phyloP scores from a whole-genome alignment of 2,329 filamentous ascomycete species.

The Coniella vitis region DNA sequence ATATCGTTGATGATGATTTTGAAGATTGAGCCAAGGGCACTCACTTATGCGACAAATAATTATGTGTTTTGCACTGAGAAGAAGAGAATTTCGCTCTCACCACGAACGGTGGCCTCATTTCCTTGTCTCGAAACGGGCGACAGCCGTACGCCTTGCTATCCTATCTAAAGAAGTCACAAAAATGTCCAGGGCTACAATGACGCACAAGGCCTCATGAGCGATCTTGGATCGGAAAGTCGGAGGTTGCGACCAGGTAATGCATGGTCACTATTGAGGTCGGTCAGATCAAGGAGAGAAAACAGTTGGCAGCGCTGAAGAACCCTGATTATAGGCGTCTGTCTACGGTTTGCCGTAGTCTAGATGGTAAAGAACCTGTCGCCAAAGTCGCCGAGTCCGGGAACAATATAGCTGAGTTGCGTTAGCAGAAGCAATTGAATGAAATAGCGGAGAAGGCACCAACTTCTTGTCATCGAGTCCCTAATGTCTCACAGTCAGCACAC shows the following conservation, averaged over 20 bases:
- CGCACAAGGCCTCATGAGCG: neutral
- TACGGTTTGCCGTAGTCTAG: slow-evolving; percentile 32
- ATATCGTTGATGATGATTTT: slow-evolving; percentile 47
- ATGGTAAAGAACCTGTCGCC: slow-evolving; percentile 94
- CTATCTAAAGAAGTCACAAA: neutral
- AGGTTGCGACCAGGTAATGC: neutral
- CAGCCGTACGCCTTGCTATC: neutral
- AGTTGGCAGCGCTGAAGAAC: neutral
- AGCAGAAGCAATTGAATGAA: slow-evolving; percentile 22
- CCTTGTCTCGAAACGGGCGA: slow-evolving; percentile 4
- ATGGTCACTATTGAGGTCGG: neutral
- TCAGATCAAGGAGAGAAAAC: neutral
- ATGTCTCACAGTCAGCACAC: slow-evolving; percentile 20
- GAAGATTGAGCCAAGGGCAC: slow-evolving; percentile 39
- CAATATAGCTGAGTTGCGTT: slow-evolving; percentile 68
- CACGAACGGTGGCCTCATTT: neutral
- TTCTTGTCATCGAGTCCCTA: slow-evolving; percentile 94
- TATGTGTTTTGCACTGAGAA: neutral
- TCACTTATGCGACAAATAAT: neutral
- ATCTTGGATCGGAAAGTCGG: neutral
- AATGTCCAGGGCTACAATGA: neutral
- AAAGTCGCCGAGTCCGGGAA: slow-evolving; percentile 90
- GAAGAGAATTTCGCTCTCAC: too few relatives aligned
- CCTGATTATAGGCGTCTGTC: neutral
- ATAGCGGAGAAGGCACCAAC: slow-evolving; percentile 44